phyloP scores from a whole-genome alignment of 805 yeast genomes.

The Yarrowia osloensis region DNA sequence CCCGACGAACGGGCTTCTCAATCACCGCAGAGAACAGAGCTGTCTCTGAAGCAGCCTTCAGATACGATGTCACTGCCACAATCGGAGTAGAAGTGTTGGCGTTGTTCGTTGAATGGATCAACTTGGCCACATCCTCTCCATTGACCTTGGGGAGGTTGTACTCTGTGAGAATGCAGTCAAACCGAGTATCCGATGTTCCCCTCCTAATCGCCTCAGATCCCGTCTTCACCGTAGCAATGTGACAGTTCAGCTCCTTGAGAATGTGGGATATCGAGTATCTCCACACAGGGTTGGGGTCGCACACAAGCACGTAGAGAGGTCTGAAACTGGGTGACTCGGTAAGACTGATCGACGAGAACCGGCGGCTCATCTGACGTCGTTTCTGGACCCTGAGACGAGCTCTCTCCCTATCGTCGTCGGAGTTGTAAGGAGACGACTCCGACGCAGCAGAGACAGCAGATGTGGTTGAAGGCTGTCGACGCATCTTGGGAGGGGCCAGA shows the following conservation, averaged over 20 bases:
- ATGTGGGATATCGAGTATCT: constrained; percentile 65
- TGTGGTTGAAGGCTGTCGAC: constrained; percentile 22
- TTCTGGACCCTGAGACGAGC: constrained; percentile 41
- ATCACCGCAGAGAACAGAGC: constrained; percentile 63
- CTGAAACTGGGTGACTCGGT: constrained; percentile 33
- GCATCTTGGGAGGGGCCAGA: constrained; percentile 22
- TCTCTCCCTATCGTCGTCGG: constrained; percentile 54
- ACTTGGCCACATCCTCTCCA: constrained; percentile 73
- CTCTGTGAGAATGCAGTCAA: constrained; percentile 81
- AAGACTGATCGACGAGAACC: constrained; percentile 36
- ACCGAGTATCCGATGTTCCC: constrained; percentile 78
- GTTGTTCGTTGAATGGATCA: constrained; percentile 73
- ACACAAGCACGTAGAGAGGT: constrained; percentile 66
- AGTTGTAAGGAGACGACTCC: constrained; percentile 50
- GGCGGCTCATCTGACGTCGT: constrained; percentile 56
- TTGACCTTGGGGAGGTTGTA: constrained; percentile 61
- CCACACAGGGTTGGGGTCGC: constrained; percentile 86
- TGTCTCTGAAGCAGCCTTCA: constrained; percentile 50
- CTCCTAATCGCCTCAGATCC: constrained; percentile 83
- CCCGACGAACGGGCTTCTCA: constrained; percentile 64
- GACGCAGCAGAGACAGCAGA: constrained; percentile 45
- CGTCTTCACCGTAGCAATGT: constrained; percentile 70
- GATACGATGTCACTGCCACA: constrained; percentile 70
- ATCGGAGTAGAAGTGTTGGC: constrained; percentile 77
- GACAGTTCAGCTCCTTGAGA: constrained; percentile 71